phyloP scores from a whole-genome alignment of 495 filamentous ascomycete species.

The Podospora didyma region DNA sequence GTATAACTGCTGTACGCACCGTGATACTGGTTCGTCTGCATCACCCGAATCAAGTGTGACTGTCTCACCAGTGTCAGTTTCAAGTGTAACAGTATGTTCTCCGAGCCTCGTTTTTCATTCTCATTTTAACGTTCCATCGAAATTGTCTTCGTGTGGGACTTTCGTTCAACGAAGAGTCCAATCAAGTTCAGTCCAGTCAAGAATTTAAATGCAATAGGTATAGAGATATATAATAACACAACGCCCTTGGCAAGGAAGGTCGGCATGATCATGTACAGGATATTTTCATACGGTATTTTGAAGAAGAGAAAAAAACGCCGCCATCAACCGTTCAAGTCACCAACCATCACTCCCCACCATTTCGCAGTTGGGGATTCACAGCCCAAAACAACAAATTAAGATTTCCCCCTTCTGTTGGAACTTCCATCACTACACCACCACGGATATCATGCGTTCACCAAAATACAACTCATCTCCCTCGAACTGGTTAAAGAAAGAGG shows the following conservation, averaged over 20 bases:
- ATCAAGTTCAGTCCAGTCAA: too few relatives aligned
- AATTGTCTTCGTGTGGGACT: too few relatives aligned
- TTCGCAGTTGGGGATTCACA: not conserved
- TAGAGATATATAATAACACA: not conserved
- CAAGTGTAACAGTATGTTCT: too few relatives aligned
- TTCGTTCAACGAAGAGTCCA: too few relatives aligned
- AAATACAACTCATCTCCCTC: conserved; percentile 10
- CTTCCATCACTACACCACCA: not conserved
- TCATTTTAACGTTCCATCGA: too few relatives aligned
- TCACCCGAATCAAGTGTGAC: too few relatives aligned
- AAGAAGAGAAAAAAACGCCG: conserved; percentile 9
- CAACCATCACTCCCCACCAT: not conserved
- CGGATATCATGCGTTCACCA: not conserved
- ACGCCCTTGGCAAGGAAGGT: not conserved
- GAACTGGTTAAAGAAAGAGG: conserved; percentile 31
- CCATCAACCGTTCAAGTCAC: not conserved
- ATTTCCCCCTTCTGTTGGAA: too few relatives aligned
- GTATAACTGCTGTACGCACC: too few relatives aligned
- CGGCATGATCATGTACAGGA: conserved; percentile 8
- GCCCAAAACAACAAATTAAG: not conserved
- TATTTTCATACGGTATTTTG: not conserved
- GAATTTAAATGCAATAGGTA: too few relatives aligned
- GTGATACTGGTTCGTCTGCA: too few relatives aligned
- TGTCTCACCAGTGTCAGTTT: too few relatives aligned
- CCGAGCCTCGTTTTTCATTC: too few relatives aligned